A percentile compares a stretch with the other conserved stretches of the same genome.
Conservation (phyloP, 1,284 basidiomycete genomes). For the Pisolithus thermaeus region DNA sequence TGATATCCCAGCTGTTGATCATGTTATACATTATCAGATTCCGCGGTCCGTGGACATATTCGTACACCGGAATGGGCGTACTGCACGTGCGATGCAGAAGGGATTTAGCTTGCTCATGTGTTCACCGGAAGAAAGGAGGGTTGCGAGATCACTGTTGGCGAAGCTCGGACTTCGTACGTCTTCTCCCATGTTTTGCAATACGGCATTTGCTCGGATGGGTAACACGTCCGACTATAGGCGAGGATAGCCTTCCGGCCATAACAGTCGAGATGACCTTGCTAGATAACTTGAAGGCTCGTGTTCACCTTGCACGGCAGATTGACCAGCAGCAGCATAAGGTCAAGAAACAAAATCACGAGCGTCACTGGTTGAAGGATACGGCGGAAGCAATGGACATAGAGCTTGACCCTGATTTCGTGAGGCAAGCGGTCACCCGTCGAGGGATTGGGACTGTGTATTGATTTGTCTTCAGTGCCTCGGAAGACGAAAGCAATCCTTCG, state of each 20-base stretch:
- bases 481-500: constrained; percentile 37
- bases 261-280: constrained; percentile 79
- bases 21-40: constrained; percentile 95
- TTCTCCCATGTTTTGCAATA: background rate
- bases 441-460: background rate
- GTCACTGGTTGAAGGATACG: constrained; percentile 86
- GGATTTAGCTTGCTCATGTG: constrained; percentile 90
- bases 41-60: constrained; percentile 79
- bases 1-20: constrained; percentile 89
- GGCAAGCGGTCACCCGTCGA: constrained; percentile 31
- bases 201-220: background rate
- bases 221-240: constrained; percentile 36
- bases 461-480: constrained; percentile 31
- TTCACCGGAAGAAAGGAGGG: constrained; percentile 81
- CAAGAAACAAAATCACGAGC: constrained; percentile 87
- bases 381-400: constrained; percentile 95
- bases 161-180: constrained; percentile 67
- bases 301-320: constrained; percentile 84
- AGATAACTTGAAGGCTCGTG: constrained; percentile 77
- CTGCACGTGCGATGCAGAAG: constrained; percentile 83
- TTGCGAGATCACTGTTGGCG: constrained; percentile 69
- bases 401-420: constrained; percentile 72
- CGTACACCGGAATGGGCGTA: constrained; percentile 94
- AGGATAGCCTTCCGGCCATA: constrained; percentile 72
- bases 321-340: constrained; percentile 77